Percentiles rank a stretch among this genome's conserved stretches.
Conservation (phyloP, 108 stramenopile genomes). For the Schizochytrium sp. region DNA sequence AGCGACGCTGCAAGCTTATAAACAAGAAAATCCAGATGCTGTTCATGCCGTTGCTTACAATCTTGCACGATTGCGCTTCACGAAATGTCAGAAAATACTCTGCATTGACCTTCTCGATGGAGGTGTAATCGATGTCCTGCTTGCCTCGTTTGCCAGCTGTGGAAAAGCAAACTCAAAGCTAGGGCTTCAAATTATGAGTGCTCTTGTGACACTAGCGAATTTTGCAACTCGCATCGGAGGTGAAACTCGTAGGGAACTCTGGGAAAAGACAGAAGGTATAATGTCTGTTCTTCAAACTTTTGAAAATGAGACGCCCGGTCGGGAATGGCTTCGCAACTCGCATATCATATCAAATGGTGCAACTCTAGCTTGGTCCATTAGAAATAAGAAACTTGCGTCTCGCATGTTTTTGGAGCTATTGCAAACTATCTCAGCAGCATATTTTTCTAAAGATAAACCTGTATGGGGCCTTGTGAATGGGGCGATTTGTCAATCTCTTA, state of each 20-base stretch:
- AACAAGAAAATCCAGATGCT: not conserved
- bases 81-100: not conserved
- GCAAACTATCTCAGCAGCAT: not conserved
- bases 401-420: not conserved
- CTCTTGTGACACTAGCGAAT: conserved; percentile 24
- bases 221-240: not conserved
- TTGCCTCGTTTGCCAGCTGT: not conserved
- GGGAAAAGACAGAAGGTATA: not conserved
- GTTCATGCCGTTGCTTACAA: not conserved
- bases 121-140: not conserved
- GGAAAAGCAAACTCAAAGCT: not conserved
- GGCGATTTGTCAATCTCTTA: not conserved
- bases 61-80: conserved; percentile 24
- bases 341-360: conserved; percentile 27
- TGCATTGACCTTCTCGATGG: not conserved
- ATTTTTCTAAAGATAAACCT: conserved; percentile 9
- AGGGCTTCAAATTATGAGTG: not conserved
- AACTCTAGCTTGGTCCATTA: not conserved
- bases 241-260: not conserved
- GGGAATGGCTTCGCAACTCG: conserved; percentile 14
- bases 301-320: not conserved
- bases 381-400: not conserved
- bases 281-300: not conserved
- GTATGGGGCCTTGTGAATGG: not conserved
- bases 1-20: not conserved